Evolutionary conservation across 345 rosid species (phyloP).

Genomic region (Draba incana): DNA sequence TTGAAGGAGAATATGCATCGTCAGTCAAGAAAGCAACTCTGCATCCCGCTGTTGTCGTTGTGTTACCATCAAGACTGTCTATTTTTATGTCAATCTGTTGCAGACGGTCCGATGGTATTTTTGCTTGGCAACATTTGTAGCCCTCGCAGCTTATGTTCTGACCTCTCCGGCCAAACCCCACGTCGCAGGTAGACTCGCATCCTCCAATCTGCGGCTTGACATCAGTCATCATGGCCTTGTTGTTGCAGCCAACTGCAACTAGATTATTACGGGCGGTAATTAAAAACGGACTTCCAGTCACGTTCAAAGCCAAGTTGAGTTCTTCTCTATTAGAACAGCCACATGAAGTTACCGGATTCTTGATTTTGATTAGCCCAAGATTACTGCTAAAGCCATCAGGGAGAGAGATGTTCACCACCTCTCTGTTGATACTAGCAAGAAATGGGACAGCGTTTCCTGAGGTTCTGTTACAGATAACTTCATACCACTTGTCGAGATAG

Average conservation of each 20-base stretch:
- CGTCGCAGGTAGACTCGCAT: conserved; percentile 36
- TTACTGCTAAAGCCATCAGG: not conserved
- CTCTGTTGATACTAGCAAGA: conserved; percentile 3
- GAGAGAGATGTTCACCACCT: conserved; percentile 40
- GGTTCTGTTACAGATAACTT: conserved; percentile 29
- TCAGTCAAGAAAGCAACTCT: too few relatives aligned
- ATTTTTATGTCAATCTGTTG: conserved; percentile 26
- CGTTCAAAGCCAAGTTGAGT: conserved; percentile 9
- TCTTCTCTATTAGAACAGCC: conserved; percentile 33
- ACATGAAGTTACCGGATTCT: conserved; percentile 26
- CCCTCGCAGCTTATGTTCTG: conserved; percentile 34
- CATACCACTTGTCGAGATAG: conserved; percentile 24
- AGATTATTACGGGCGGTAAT: conserved; percentile 10
- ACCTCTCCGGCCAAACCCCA: not conserved
- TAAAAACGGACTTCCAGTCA: conserved; percentile 35
- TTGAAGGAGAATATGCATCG: too few relatives aligned
- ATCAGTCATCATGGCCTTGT: conserved; percentile 33
- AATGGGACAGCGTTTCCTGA: conserved; percentile 22
- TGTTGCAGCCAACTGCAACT: conserved; percentile 39
- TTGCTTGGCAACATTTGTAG: conserved; percentile 38
- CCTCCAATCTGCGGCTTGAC: conserved; percentile 29
- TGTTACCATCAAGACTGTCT: conserved; percentile 32
- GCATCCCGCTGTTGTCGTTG: conserved; percentile 15
- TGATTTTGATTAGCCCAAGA: conserved; percentile 22
- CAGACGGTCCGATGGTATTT: conserved; percentile 27